Base-by-base conservation (phyloP, 2,329 filamentous ascomycete species). In the Pseudogymnoascus sp. region DNA sequence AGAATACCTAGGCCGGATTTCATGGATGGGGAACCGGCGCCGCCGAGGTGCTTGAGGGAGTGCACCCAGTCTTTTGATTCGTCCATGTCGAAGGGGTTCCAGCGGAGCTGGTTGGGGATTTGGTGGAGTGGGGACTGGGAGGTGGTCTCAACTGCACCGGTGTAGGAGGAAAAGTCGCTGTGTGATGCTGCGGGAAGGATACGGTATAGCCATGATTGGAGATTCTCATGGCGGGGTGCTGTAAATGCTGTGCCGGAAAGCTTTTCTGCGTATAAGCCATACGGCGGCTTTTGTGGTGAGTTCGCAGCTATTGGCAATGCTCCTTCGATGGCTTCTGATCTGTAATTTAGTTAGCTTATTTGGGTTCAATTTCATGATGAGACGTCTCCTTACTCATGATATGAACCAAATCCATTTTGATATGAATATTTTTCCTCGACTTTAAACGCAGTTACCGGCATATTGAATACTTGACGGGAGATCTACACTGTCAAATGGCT, bases 1-100 rank as follows among this genome's bases (percentile, higher is more conserved):
- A 89, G 87, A 65, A 95, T 91, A 21, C 89, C 91, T 44, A 96
- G 70, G 0, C 92, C 92, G 17, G 83, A 80, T 76, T 96, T 96
- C 74, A 88, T 82, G 0, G 87, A 88, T 0, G 90, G 87, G 69
- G 95, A 89, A 15, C 92, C 92, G 0, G 90, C 85, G 3, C 90
- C 90, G 1, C 89, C 90, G 19, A 93, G 80, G 65, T 88, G 85
- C 5, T 74, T 66, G 21, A 76, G 50, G 63, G 82, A 82, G 69
- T 87, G 83, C 21, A 88, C 84, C 85, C 86, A 89, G 69, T 88
- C 85, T 1, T 85, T 84, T 3, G 79, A 80, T 73, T 88, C 80
- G 67, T 90, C 86, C 60, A 92, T 79, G 69, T 91, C 87, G 72
- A 91, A 91, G 1, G 79, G 71, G 72, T 76, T 86, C 90, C 90